Conservation (phyloP, 352 stramenopile genomes). For the Globisporangium spinosum region DNA sequence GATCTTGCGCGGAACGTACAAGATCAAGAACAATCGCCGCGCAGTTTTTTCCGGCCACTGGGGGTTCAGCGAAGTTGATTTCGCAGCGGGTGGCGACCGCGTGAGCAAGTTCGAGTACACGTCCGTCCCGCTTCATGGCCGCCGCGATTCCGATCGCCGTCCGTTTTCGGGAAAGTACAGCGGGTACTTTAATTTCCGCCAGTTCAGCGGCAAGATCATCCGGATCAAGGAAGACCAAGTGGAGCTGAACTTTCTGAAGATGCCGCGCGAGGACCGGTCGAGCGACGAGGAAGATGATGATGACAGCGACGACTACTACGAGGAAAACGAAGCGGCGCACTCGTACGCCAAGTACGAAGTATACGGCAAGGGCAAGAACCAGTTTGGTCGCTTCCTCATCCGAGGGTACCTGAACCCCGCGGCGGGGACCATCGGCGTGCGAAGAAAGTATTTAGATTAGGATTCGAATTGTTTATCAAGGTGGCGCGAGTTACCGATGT, state of each 20-base stretch:
- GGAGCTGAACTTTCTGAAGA: conserved; percentile 60
- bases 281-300: conserved; percentile 25
- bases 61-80: conserved; percentile 64
- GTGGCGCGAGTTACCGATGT: background rate
- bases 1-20: too few species aligned
- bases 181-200: conserved; percentile 68
- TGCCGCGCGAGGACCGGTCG: conserved; percentile 23
- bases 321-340: conserved; percentile 23
- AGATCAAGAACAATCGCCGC: conserved; percentile 34
- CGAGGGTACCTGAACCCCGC: conserved; percentile 52
- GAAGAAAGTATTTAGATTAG: conserved; percentile 54
- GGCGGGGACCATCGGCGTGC: conserved; percentile 43
- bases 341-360: conserved; percentile 42
- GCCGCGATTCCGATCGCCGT: conserved; percentile 35
- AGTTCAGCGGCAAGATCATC: conserved; percentile 58
- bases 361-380: conserved; percentile 65
- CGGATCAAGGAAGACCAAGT: conserved; percentile 61
- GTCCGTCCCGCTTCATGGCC: conserved; percentile 31
- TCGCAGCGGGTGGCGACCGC: conserved; percentile 23
- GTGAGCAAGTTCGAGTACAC: conserved; percentile 73
- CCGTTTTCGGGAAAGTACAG: conserved; percentile 66
- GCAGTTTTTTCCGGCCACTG: conserved; percentile 52
- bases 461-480: background rate
- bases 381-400: conserved; percentile 65
- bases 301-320: conserved; percentile 21